Evolutionary conservation across 768 basidiomycete genomes (phyloP), one percentile per base, ranked within the genome.

Genomic region (Lepiota venenata): DNA sequence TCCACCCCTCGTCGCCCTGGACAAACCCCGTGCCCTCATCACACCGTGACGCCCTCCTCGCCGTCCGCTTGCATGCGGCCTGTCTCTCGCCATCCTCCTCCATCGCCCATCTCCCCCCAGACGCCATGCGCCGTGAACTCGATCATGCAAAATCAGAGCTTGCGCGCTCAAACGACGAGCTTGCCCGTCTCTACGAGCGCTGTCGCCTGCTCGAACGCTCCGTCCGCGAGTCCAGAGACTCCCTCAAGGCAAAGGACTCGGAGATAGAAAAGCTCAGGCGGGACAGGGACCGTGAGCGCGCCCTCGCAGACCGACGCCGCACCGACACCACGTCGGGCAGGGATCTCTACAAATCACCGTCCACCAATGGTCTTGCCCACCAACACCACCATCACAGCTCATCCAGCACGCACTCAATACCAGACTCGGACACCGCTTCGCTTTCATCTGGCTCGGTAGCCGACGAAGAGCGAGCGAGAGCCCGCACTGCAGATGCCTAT

Each of bases 121-220:
- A 68, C 52, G 67, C 71, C 59, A 74, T 82, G 75, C 77, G 79
- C 59, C 76, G 84, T 63, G 80, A 84, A 63, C 71, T 82, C 55
- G 84, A 84, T 65, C 66, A 71, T 52, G 73, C 78, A 45, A 82
- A 79, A 64, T 70, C 75, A 56, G 81, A 84, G 53, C 75, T 84
- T 35, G 72, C 78, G 47, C 78, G 77, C 55, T 74, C 81, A 11
- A 77, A 78, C 57, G 68, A 72, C 52, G 82, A 87, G 47, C 72
- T 81, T 18, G 67, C 76, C 25, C 80, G 77, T 44, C 69, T 85
- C 32, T 78, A 85, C 50, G 88, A 88, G 58, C 77, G 81, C 14
- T 85, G 80, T 68, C 79, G 74, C 65, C 66, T 75, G 63, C 73
- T 89, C 46, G 87, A 90, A 61, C 78, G 72, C 60, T 75, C 82